These are phyloP conservation scores for Scleroderma bovista DNA, from an alignment of 768 basidiomycete species.

Conservation along the genomic window DNA sequence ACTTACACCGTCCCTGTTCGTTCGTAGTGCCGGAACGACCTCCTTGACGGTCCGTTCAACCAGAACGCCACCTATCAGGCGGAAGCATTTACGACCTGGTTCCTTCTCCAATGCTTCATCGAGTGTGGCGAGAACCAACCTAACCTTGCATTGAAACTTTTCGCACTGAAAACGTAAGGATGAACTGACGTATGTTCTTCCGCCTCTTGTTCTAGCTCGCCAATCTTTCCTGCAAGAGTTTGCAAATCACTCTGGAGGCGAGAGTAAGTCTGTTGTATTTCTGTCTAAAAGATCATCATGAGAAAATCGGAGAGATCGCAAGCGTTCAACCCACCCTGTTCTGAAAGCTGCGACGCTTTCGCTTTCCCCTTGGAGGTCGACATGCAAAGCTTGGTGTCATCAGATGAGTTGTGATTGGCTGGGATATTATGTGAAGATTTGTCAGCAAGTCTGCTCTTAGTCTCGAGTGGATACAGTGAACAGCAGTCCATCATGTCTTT, in stretches of 20 bases:
- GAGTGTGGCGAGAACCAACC: slow-evolving; percentile 84
- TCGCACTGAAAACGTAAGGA: slow-evolving; percentile 1
- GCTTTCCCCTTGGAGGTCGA: slow-evolving; percentile 52
- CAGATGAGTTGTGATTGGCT: slow-evolving; percentile 21
- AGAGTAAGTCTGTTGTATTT: slow-evolving; percentile 78
- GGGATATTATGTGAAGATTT: slow-evolving; percentile 19
- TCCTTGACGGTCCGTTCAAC: slow-evolving; percentile 96
- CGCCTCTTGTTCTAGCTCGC: slow-evolving; percentile 91
- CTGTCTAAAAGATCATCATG: slow-evolving; percentile 52
- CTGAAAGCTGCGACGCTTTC: slow-evolving; percentile 53
- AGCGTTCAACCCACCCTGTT: slow-evolving; percentile 55
- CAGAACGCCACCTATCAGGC: slow-evolving; percentile 90
- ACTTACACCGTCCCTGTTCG: slow-evolving; percentile 83
- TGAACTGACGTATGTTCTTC: slow-evolving; percentile 85
- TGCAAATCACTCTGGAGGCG: slow-evolving; percentile 86
- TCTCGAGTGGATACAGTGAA: slow-evolving; percentile 13
- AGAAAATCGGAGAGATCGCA: slow-evolving; percentile 15
- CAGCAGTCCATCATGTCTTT: slow-evolving; percentile 47
- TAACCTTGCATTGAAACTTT: slow-evolving; percentile 26
- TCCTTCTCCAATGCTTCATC: slow-evolving; percentile 77
- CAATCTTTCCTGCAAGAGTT: slow-evolving; percentile 88
- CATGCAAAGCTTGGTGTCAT: slow-evolving; percentile 28
- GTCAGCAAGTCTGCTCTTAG: slow-evolving; percentile 15
- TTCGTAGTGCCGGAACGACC: slow-evolving; percentile 84
- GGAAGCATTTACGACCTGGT: slow-evolving; percentile 92